Evolutionary conservation across 805 yeast genomes (phyloP).

Genomic region (Metschnikowia dekortorum): DNA sequence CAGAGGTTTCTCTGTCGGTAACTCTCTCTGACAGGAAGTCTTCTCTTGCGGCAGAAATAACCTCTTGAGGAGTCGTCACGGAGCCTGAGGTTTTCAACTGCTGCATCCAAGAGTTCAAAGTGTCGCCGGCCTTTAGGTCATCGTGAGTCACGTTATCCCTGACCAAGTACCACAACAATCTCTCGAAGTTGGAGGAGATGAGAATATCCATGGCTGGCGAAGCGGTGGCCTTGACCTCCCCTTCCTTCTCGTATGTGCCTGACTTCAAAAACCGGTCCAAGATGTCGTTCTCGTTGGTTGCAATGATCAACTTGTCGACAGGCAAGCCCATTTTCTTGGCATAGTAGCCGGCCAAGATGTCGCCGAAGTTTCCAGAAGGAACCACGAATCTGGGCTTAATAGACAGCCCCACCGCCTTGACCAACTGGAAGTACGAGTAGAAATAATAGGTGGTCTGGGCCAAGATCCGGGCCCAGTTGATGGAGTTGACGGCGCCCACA

Average conservation of each 20-base stretch:
- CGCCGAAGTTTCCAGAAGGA: constrained; percentile 98
- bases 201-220: constrained; percentile 99
- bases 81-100: constrained; percentile 73
- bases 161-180: constrained; percentile 91
- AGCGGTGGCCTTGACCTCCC: constrained; percentile 77
- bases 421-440: constrained; percentile 78
- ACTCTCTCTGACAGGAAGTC: constrained; percentile 81
- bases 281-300: constrained; percentile 94
- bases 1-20: constrained; percentile 70
- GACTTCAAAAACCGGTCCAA: constrained; percentile 86
- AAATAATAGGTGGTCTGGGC: constrained; percentile 98
- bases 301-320: constrained; percentile 77
- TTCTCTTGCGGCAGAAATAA: constrained; percentile 59
- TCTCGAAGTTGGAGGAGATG: constrained; percentile 92
- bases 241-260: constrained; percentile 76
- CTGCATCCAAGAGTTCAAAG: constrained; percentile 70
- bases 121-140: constrained; percentile 67
- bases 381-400: constrained; percentile 76
- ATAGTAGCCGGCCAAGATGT: constrained; percentile 92
- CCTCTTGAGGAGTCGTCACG: constrained; percentile 62
- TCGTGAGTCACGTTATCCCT: constrained; percentile 60
- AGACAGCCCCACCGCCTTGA: constrained; percentile 27
- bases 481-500: constrained; percentile 96
- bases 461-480: constrained; percentile 97
- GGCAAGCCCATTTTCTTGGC: constrained; percentile 97